Conservation (phyloP, 2,329 filamentous ascomycete genomes). For the Trichophyton simii region DNA sequence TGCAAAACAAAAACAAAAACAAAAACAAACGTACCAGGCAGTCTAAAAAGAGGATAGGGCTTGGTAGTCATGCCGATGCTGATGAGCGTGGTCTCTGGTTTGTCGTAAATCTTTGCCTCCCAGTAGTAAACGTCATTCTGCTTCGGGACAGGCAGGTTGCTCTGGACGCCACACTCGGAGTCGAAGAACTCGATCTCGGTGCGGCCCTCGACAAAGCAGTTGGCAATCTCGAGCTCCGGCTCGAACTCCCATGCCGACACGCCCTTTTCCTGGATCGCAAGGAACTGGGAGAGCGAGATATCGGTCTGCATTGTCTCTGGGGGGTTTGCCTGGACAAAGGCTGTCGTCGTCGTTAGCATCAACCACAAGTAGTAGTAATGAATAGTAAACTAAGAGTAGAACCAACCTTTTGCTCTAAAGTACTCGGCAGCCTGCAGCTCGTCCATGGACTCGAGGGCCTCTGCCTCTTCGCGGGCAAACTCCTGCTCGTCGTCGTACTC, state of each 20-base stretch:
- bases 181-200: conserved; percentile 99
- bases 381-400: not conserved
- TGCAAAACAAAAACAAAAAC: not conserved
- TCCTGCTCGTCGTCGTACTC: conserved; percentile 98
- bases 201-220: conserved; percentile 91
- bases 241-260: conserved; percentile 99
- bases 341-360: conserved; percentile 36
- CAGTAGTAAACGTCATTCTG: conserved; percentile 99
- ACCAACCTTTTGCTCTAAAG: conserved; percentile 75
- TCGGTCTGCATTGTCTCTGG: conserved; percentile 92
- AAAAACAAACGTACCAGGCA: conserved; percentile 58
- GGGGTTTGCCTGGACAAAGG: conserved; percentile 85
- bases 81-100: conserved; percentile 74
- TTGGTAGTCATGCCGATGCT: conserved; percentile 94
- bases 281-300: conserved; percentile 91
- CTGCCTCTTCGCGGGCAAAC: conserved; percentile 83
- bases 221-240: conserved; percentile 95
- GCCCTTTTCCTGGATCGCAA: conserved; percentile 97
- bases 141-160: conserved; percentile 91
- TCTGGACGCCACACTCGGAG: conserved; percentile 92
- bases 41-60: conserved; percentile 84
- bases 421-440: conserved; percentile 85
- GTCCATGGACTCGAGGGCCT: conserved; percentile 91
- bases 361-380: no score
- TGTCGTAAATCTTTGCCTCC: conserved; percentile 98